phyloP scores from a whole-genome alignment of 305 asterid genomes.

The Fraxinus nigra region DNA sequence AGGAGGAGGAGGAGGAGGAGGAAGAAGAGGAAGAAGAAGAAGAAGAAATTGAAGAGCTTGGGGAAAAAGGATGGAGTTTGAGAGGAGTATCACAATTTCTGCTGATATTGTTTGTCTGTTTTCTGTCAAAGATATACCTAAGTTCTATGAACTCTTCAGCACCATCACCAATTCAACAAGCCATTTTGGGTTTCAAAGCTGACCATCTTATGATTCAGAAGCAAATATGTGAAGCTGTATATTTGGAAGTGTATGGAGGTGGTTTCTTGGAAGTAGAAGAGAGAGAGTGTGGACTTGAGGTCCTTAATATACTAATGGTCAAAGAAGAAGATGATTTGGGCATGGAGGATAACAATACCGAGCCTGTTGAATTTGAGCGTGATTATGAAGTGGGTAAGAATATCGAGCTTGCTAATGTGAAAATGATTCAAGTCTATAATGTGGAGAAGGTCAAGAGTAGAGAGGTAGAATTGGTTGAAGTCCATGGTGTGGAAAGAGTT shows the following conservation, averaged over 20 bases:
- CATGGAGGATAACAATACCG: neutral
- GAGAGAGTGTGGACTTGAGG: slow-evolving; percentile 13
- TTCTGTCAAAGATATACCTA: slow-evolving; percentile 39
- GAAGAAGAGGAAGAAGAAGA: slow-evolving; percentile 27
- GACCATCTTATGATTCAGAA: neutral
- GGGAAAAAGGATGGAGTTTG: slow-evolving; percentile 40
- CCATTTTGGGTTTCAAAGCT: neutral
- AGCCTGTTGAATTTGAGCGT: neutral
- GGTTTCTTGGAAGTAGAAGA: slow-evolving; percentile 27
- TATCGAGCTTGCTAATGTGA: neutral
- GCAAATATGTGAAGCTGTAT: slow-evolving; percentile 31
- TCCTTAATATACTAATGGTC: slow-evolving; percentile 19
- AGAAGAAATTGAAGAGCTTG: slow-evolving; percentile 23
- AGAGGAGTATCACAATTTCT: slow-evolving; percentile 42
- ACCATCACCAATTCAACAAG: slow-evolving; percentile 24
- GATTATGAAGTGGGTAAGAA: neutral
- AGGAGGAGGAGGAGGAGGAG: slow-evolving; percentile 18
- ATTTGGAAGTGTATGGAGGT: slow-evolving; percentile 20
- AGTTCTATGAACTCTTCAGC: slow-evolving; percentile 38
- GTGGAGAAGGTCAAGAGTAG: neutral
- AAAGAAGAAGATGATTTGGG: slow-evolving; percentile 16
- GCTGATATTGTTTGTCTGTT: slow-evolving; percentile 36
- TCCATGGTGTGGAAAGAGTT: neutral
- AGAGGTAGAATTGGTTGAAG: neutral
- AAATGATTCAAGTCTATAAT: slow-evolving; percentile 9